Evolutionary conservation across 306 rosid species (phyloP), one percentile per base, ranked within the genome.

Genomic region (Castanea crenata): DNA sequence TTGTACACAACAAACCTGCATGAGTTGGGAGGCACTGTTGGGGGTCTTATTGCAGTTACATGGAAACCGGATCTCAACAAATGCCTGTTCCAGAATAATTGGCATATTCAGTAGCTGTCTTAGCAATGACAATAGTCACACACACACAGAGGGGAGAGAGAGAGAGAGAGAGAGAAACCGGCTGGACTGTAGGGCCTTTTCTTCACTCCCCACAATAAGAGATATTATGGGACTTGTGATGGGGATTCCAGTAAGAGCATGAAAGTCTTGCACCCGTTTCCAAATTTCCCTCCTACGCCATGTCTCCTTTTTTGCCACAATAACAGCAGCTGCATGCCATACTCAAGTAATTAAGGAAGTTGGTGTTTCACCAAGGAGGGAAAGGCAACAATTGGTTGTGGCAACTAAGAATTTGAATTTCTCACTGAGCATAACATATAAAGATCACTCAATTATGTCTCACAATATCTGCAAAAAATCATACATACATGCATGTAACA

Each of bases 31-130:
- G 98, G 92, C 86, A 95, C 99, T 1, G 97, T 91, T 61, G 99
- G 99, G 56, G 99, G 99, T 79, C 97, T 84, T 73, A 95, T 95
- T 65, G 99, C 99, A 46, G 97, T 91, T 77, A 95, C 97, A 25
- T 93, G 99, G 78, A 95, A 92, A 79, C 99, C 99, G 58, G 98
- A 88, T 85, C 89, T 89, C 86, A 95, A 74, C 88, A 93, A 76
- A 84, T 91, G 79, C 86, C 99, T 95, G 92, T 57, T 81, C 69
- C 74, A 78, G 27, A 71, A 86, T 35, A 58, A 65, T 11, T 20
- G 14, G 77, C 32, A 74, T 23, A 74, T 34, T 83, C 34, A 79
- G 85, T 72, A 20, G 5, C 54, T 29, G 63, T 23, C 72, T 64
- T 16, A 74, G 67, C 55, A 74, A 25, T 52, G 35, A 69, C 19